Evolutionary conservation across 345 rosid genomes (phyloP), one percentile per base, ranked within the genome.

Genomic region (Acer campestre): DNA sequence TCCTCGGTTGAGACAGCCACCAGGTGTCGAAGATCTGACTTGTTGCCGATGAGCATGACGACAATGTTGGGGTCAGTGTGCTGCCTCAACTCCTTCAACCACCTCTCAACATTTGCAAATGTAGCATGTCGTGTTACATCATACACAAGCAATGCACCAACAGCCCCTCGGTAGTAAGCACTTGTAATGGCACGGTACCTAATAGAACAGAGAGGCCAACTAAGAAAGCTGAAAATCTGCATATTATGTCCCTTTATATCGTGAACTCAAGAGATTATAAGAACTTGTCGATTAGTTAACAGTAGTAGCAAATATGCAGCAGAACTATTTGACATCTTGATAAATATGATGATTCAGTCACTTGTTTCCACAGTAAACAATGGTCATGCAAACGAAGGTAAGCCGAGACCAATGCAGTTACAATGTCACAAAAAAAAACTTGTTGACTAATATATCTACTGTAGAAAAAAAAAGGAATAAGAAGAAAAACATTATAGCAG

Each of bases 151-250:
- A 86, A 77, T 66, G 91, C 87, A 25, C 91, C 91, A 14, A 88
- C 88, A 18, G 89, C 91, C 61, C 91, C 91, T 65, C 91, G 80
- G 78, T 85, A 88, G 83, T 88, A 88, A 14, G 91, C 91, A 67
- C 88, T 88, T 46, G 91, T 88, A 74, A 88, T 88, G 67, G 91
- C 91, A 25, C 91, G 88, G 20, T 88, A 86, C 79, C 91, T 85
- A 61, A 12, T 12, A 78, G 70, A 68, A 65, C 25, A 31, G 44
- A 75, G 58, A 58, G 20, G 55, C 53, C 23, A 48, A 35, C 29
- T 48, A 40, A 40, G 17, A 64, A 35, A 6, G 9, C 17, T n/a
- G 27, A 70, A 56, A 75, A 65, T 10, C 53, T 17, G 68, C 18
- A 23, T 74, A 31, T 63, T 64, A 2, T 8, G 10, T 10, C 55